phyloP scores from a whole-genome alignment of 768 basidiomycete species.

The Gelatoporia subvermispora region DNA sequence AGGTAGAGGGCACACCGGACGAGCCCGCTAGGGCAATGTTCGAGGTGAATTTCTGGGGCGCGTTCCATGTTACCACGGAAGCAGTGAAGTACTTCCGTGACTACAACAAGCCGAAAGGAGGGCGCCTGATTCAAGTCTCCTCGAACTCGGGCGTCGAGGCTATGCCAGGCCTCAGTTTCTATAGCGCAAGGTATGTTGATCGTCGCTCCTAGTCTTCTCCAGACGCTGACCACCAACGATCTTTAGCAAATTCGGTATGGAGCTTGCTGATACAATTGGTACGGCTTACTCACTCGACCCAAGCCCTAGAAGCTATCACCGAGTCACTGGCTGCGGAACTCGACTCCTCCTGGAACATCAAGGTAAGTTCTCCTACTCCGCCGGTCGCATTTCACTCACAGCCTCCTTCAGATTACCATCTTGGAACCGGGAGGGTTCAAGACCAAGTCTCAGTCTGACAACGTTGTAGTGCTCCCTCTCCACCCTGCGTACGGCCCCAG shows the following conservation, averaged over 20 bases:
- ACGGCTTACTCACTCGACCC: not conserved
- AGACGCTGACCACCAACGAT: not conserved
- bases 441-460: conserved; percentile 1
- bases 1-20: conserved; percentile 16
- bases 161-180: conserved; percentile 6
- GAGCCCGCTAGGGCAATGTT: conserved; percentile 12
- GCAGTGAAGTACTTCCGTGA: conserved; percentile 33
- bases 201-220: not conserved
- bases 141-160: conserved; percentile 21
- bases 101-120: conserved; percentile 30
- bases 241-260: conserved; percentile 12
- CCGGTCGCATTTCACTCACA: not conserved
- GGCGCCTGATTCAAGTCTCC: conserved; percentile 30
- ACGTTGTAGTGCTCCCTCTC: not conserved
- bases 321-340: conserved; percentile 26
- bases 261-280: not conserved
- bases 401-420: conserved; percentile 5
- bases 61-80: conserved; percentile 24
- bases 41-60: conserved; percentile 25
- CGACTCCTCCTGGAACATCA: conserved; percentile 34
- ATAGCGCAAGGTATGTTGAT: conserved; percentile 6
- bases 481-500: conserved; percentile 9
- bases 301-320: conserved; percentile 29
- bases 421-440: conserved; percentile 7
- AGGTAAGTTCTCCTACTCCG: conserved; percentile 12